Base-by-base conservation (phyloP, 352 stramenopile species). In the Peronospora destructor region DNA sequence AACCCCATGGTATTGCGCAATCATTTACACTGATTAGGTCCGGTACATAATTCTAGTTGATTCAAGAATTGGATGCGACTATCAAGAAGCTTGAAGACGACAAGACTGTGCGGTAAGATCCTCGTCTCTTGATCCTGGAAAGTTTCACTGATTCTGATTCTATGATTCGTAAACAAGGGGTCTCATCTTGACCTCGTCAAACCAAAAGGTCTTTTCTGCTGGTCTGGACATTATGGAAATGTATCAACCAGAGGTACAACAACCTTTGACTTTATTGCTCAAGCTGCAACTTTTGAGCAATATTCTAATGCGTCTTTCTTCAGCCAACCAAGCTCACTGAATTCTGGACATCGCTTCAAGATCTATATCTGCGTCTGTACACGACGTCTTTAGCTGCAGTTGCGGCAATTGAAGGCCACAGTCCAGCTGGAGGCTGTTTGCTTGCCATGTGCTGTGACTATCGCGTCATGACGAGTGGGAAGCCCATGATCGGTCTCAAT, bases 401-500 rank as follows among this genome's bases (percentile, higher is more conserved):
- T 33, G 87, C 89, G 29, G 84, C 84, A 14, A 94, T 98, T 58
- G 77, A 95, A 56, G 93, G 91, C 9, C 85, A 96, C 68, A 94
- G 87, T 52, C 90, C 91, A 7, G 94, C 94, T 2, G 94, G 85
- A 30, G 94, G 94, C 44, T 98, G 94, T 53, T 68, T 98, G 59
- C 67, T 98, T 30, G 85, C 91, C 16, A 91, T 97, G 76, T 87
- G 80, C 60, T 97, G 89, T 63, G 91, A 98, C 73, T 97, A 95
- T 65, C 83, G 94, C 16, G 69, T 97, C 48, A 97, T 98, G 86
- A 78, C 84, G n/a, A 68, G 57, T 8, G 82, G 77, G 10, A 85
- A 89, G 45, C 71, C 76, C n/a, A 74, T 84, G 28, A 97, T 98
- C 57, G 93, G 93, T 9, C 69, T 97, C 28, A 98, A 97, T 58